Evolutionary conservation across 2,329 filamentous ascomycete species (phyloP), one percentile per base, ranked within the genome.

Genomic region (Alternaria viburni): DNA sequence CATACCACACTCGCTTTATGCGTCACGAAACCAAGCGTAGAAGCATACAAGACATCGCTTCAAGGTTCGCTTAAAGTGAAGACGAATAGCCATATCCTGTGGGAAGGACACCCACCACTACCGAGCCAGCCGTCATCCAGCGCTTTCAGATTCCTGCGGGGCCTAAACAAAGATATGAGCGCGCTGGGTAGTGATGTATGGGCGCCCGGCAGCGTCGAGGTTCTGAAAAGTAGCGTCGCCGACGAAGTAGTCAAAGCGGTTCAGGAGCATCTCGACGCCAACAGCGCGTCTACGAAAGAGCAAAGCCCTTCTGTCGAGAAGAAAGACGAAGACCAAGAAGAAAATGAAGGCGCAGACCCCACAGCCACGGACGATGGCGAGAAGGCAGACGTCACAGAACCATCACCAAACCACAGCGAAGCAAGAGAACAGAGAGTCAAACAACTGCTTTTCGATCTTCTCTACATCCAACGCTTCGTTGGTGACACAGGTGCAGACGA

Each of bases 41-140:
- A 71, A 5, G 63, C 77, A 19, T 81, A 76, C 55, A 63, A 32
- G 79, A 86, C 56, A 74, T 84, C 55, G 83, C 69, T 89, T 55
- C 69, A 78, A 2, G 75, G 76, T n/a, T 74, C 75, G 4, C 77
- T 81, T 0, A 77, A 86, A 44, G 78, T 82, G 1, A 85, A 81
- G 58, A 85, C 92, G 1, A 84, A 86, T 3, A 89, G 90, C 7
- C 85, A 89, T 55, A 85, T 87, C 0, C 83, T 97, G 0, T 97
- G 94, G 94, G 93, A 96, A 75, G 92, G 92, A 1, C 83, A 87
- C 41, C 91, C 92, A 0, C 84, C 88, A 25, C 77, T 97, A 45
- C 95, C 95, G 0, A 85, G 89, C 6, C 92, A 96, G 72, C 93
- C 93, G 1, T 95, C 93, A 0, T 89, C 92, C 0, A 85, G 86